Conservation (phyloP, 1,139 yeast species). For the Blastobotrys persicus region DNA sequence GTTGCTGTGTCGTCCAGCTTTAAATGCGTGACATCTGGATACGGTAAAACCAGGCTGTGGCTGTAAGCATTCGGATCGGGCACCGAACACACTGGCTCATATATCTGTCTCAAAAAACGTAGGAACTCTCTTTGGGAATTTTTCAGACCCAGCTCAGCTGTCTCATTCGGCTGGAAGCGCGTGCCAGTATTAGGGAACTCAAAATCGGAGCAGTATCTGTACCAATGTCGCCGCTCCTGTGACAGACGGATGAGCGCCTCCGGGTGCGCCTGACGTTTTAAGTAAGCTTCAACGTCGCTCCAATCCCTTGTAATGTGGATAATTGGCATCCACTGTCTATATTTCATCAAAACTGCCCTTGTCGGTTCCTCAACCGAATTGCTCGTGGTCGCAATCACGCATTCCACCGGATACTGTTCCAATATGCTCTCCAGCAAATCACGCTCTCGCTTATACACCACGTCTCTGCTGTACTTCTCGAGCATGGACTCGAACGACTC, state of each 20-base stretch:
- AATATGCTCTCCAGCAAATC: constrained; percentile 17
- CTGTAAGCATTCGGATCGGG: constrained; percentile 16
- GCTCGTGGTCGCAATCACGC: constrained; percentile 21
- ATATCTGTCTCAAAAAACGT: constrained; percentile 18
- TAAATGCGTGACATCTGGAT: constrained; percentile 18
- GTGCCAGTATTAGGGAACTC: constrained; percentile 25
- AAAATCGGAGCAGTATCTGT: constrained; percentile 22
- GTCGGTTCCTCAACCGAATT: constrained; percentile 18
- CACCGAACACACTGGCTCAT: constrained; percentile 9
- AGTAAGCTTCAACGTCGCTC: constrained; percentile 21
- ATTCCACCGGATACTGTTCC: constrained; percentile 18
- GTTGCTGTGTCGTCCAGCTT: constrained; percentile 20
- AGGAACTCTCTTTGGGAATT: constrained; percentile 22
- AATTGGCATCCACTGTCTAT: constrained; percentile 18
- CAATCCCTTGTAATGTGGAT: constrained; percentile 22
- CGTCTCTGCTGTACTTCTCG: constrained; percentile 15
- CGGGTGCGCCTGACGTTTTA: constrained; percentile 18
- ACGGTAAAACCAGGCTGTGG: constrained; percentile 23
- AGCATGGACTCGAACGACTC: constrained; percentile 17
- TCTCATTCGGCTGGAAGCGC: constrained; percentile 4
- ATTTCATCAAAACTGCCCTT: constrained; percentile 12
- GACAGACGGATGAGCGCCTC: constrained; percentile 18
- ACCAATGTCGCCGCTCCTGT: constrained; percentile 14
- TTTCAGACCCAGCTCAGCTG: constrained; percentile 19
- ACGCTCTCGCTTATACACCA: constrained; percentile 15